Conservation (phyloP, 495 filamentous ascomycete species). For the Cercophora scortea region DNA sequence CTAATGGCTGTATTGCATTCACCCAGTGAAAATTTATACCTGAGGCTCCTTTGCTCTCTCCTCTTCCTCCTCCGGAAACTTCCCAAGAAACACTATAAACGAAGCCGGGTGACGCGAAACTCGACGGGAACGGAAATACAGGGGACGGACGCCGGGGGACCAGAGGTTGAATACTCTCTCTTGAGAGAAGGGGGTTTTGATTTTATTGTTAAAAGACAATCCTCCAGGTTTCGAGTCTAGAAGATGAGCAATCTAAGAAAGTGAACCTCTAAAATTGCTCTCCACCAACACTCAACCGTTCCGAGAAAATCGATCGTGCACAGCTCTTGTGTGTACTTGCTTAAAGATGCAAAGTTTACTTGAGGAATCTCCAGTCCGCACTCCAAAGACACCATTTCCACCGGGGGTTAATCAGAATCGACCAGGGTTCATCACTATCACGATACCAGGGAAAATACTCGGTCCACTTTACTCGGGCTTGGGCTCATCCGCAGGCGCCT, state of each 20-base stretch:
- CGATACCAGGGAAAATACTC: slow-evolving; percentile 23
- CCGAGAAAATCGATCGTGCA: slow-evolving; percentile 30
- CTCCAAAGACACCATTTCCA: slow-evolving; percentile 47
- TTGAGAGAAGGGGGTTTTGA: slow-evolving; percentile 24
- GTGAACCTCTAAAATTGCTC: slow-evolving; percentile 32
- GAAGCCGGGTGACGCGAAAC: no score
- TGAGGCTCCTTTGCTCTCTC: no score
- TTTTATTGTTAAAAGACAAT: slow-evolving; percentile 31
- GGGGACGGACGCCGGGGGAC: no score
- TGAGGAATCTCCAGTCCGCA: slow-evolving; percentile 41
- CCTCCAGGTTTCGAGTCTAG: slow-evolving; percentile 39
- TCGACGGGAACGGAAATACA: no score
- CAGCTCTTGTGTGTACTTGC: slow-evolving; percentile 38
- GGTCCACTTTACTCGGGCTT: slow-evolving; percentile 42
- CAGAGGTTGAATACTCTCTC: not conserved
- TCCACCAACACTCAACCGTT: slow-evolving; percentile 26
- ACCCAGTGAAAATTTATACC: no score
- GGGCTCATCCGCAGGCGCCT: slow-evolving; percentile 40
- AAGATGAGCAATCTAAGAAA: slow-evolving; percentile 36
- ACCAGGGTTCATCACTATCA: slow-evolving; percentile 27
- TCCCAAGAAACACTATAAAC: no score
- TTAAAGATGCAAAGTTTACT: slow-evolving; percentile 45
- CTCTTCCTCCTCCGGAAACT: no score
- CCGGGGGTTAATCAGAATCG: slow-evolving; percentile 31
- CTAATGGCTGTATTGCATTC: no score